Evolutionary conservation across 306 rosid species (phyloP), one percentile per base, ranked within the genome.

Genomic region (Casuarina cunninghamiana): DNA sequence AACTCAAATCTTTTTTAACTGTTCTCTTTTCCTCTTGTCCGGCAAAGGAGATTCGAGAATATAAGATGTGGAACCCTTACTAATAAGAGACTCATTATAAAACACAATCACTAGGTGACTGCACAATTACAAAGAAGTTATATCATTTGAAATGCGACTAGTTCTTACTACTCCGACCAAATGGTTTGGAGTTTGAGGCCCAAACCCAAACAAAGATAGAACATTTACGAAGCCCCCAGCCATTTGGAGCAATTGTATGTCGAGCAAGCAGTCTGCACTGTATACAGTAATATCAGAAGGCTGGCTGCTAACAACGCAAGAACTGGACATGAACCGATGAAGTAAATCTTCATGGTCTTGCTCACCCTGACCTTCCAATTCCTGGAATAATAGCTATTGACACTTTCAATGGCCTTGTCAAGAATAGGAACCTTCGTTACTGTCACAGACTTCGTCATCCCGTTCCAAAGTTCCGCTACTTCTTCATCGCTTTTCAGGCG

Each of bases 401-500:
- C 79, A 62, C 13, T n/a, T 49, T 75, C 61, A 2, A 75, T 73
- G 3, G 77, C 68, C 77, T n/a, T 73, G 44, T 73, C 68, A 0
- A 73, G 38, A 21, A 73, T 26, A 0, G 77, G 42, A 57, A 74
- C 77, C 11, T 21, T 74, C 3, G 77, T 74, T 10, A 57, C 77
- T 43, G 35, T 49, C 15, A 58, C 65, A 54, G 54, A 51, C 43
- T 39, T 76, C 0, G 66, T 76, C 74, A 76, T 76, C 3, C 74
- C 80, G n/a, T 77, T 67, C 80, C 74, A 68, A 7, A 67, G 41
- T 53, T 11, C 5, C 1, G 80, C 74, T 7, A 53, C 74, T 50
- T 77, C 74, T 15, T 43, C 15, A 17, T 77, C 67, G 65, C 39
- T 58, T 26, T 67, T 76, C 12, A 66, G 38, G 15, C 53, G 71